Percentiles rank a stretch among this genome's conserved stretches.
Evolutionary conservation across 2,329 filamentous ascomycete genomes (phyloP).

Genomic region (Pestalotiopsis sp.): DNA sequence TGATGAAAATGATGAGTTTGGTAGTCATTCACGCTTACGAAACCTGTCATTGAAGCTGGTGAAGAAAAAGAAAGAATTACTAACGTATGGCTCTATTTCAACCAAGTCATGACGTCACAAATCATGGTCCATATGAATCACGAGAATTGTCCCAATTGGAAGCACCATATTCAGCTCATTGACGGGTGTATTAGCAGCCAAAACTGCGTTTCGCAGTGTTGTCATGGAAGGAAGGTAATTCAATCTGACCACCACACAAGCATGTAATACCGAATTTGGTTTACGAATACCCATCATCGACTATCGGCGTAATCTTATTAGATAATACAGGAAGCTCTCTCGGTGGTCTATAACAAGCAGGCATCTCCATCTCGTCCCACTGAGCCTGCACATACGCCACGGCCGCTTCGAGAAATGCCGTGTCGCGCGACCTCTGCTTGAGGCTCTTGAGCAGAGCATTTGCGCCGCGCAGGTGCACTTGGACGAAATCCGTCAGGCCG

Average conservation of each 20-base stretch:
- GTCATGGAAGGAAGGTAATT: too few relatives aligned
- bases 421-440: not conserved
- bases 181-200: too few relatives aligned
- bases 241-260: not conserved
- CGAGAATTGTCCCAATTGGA: too few relatives aligned
- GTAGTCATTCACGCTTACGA: not conserved
- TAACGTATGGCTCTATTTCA: too few relatives aligned
- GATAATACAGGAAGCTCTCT: not conserved
- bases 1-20: not conserved
- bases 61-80: not conserved
- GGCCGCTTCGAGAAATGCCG: not conserved
- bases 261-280: not conserved
- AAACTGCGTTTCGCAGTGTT: too few relatives aligned
- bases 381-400: not conserved
- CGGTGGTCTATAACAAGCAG: not conserved
- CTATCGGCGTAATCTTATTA: not conserved
- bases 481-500: not conserved
- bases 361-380: not conserved
- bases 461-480: not conserved
- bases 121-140: too few relatives aligned
- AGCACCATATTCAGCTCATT: too few relatives aligned
- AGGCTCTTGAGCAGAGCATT: not conserved
- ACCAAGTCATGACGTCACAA: too few relatives aligned
- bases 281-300: not conserved
- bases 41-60: not conserved